phyloP scores from a whole-genome alignment of 2,329 filamentous ascomycete genomes.

The Calonectria henricotiae region DNA sequence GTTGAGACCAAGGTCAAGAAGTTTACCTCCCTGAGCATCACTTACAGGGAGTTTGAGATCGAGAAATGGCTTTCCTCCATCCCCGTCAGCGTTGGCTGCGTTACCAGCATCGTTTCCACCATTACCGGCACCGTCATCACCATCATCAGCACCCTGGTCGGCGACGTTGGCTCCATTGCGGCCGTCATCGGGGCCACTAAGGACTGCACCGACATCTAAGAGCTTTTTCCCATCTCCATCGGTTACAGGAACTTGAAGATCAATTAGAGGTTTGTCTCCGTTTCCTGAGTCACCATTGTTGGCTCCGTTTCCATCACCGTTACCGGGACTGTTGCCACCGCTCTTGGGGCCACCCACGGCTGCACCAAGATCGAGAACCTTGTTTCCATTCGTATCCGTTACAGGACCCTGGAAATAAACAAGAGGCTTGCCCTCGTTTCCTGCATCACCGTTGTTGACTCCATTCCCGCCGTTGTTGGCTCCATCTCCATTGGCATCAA shows the following conservation, averaged over 20 bases:
- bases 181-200: too few relatives aligned
- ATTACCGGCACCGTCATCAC: too few relatives aligned
- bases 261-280: neutral
- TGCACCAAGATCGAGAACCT: neutral
- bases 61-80: neutral
- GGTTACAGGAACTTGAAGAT: neutral
- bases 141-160: neutral
- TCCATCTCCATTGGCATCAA: neutral
- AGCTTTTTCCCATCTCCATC: neutral
- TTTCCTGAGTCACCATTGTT: neutral
- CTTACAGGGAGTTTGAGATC: neutral
- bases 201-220: neutral
- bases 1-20: neutral
- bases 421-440: neutral
- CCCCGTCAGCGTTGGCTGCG: neutral
- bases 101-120: neutral
- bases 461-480: neutral
- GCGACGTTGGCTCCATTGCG: neutral
- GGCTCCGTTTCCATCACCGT: neutral
- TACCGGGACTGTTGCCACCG: neutral
- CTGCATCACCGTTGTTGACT: neutral
- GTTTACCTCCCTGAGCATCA: neutral
- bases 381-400: neutral
- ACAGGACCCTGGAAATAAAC: neutral
- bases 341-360: neutral